Base-by-base conservation (phyloP, 257 asterid genomes). In the Solanum sparsipilum region DNA sequence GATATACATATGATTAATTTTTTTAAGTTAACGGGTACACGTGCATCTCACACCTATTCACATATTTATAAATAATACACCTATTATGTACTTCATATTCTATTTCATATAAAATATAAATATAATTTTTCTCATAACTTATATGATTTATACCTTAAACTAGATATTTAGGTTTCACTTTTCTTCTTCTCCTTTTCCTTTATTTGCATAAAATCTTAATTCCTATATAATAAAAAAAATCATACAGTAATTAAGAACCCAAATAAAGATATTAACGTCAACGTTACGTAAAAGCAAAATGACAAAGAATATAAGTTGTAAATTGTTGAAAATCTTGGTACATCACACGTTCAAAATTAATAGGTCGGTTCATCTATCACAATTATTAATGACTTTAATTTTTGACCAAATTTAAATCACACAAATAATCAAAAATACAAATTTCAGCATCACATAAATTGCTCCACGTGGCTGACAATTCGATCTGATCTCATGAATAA, bases 381-480 rank as follows among this genome's bases (percentile, higher is more conserved):
- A 79, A 25, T 41, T 15, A 25, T 25, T 8, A 13, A 78, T 13
- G 84, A 41, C 84, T 16, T 71, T 18, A 29, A 29, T 79, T 79
- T 78, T 79, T 79, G 27, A 44, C 85, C 67, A 79, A 27, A 25
- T 25, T 67, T 25, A 67, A 44, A 29, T 44, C 15, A 25, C 84
- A 76, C 4, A 39, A 25, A 75, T 39, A 76, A 39, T 12, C 1
- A 38, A 78, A 76, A 38, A 3, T 8, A 52, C 34, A 76, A 78
- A 41, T 5, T 5, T 78, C 63, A 78, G 60, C 63, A 78, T 25
- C 81, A 73, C 46, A 74, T 7, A 36, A 36, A 36, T 21, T 11
- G 52, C 13, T 5, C 48, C 91, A 92, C 92, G 92, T 90, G 89
- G 87, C 88, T 83, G 90, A 78, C 13, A 25, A 31, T 74, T 35